Conservation (phyloP, 768 basidiomycete species). For the Sistotremastrum niveocremeum region DNA sequence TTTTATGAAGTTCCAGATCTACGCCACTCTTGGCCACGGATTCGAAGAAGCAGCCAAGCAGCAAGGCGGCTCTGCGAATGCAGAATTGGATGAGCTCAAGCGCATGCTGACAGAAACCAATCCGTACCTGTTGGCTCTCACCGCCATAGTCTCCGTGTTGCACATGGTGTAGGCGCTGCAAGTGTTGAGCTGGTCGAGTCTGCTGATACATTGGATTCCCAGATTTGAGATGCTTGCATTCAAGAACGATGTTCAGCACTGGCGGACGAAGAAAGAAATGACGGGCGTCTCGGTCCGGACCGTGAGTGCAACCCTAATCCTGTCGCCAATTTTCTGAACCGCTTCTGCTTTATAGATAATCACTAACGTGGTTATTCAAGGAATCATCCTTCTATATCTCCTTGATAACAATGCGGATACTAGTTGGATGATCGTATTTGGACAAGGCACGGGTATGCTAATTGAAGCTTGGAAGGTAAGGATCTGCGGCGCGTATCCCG, state of each 20-base stretch:
- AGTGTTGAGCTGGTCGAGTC: conserved; percentile 1
- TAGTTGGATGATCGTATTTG: conserved; percentile 93
- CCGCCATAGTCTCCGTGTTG: conserved; percentile 71
- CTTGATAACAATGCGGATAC: conserved; percentile 94
- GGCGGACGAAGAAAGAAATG: conserved; percentile 89
- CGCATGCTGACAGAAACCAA: conserved; percentile 83
- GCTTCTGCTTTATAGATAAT: conserved; percentile 37
- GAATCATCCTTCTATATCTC: conserved; percentile 82
- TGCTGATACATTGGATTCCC: conserved; percentile 5
- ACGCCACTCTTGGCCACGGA: conserved; percentile 70
- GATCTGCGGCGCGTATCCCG: neutral
- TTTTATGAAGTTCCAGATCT: conserved; percentile 78
- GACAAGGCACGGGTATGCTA: conserved; percentile 66
- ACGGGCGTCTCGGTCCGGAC: conserved; percentile 90
- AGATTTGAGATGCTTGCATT: conserved; percentile 96
- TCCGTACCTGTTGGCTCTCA: conserved; percentile 77
- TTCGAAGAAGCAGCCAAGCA: conserved; percentile 80
- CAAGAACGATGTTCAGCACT: conserved; percentile 89
- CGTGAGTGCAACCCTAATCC: conserved; percentile 11
- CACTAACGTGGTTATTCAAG: conserved; percentile 89
- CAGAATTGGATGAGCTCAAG: conserved; percentile 91
- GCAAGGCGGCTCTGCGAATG: conserved; percentile 43
- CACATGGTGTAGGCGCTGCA: conserved; percentile 61
- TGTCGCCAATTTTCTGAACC: conserved; percentile 8
- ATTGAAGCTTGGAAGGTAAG: conserved; percentile 91